Conservation (phyloP, 2,329 filamentous ascomycete genomes). For the Alternaria tenuissima region DNA sequence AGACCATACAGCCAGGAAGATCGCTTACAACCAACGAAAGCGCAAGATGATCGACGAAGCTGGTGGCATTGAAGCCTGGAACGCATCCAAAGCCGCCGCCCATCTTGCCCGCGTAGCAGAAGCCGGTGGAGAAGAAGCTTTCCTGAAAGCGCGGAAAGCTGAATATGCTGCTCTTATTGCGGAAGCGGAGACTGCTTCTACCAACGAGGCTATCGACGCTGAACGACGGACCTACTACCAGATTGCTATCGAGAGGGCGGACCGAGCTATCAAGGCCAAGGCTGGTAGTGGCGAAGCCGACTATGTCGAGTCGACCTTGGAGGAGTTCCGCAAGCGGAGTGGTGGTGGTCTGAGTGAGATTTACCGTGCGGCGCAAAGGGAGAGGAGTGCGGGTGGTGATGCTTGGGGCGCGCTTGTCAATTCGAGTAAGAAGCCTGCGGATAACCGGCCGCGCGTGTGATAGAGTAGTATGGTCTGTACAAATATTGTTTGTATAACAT, state of each 20-base stretch:
- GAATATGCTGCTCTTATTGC: slow-evolving; percentile 19
- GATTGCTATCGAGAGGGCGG: slow-evolving; percentile 31
- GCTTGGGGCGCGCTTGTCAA: slow-evolving; percentile 29
- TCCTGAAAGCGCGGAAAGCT: slow-evolving; percentile 17
- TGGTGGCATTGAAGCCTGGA: slow-evolving; percentile 30
- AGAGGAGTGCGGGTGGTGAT: slow-evolving; percentile 18
- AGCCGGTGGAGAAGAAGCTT: slow-evolving; percentile 24
- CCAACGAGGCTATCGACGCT: slow-evolving; percentile 21
- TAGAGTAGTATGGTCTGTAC: background rate
- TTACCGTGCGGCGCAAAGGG: slow-evolving; percentile 1
- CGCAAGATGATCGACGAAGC: slow-evolving; percentile 23
- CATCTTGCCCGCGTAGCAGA: slow-evolving; percentile 17
- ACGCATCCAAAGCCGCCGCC: slow-evolving; percentile 8
- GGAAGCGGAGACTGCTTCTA: slow-evolving; percentile 32
- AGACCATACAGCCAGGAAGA: slow-evolving; percentile 13
- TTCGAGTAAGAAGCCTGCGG: slow-evolving; percentile 17
- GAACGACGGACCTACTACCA: slow-evolving; percentile 24
- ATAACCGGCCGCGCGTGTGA: slow-evolving; percentile 7
- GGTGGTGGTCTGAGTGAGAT: slow-evolving; percentile 3
- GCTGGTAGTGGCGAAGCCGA: slow-evolving; percentile 21
- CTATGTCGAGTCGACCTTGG: slow-evolving; percentile 27
- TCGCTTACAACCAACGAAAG: slow-evolving; percentile 25
- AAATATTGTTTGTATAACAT: background rate
- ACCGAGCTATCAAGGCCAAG: slow-evolving; percentile 29
- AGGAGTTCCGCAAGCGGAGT: slow-evolving; percentile 10